Conservation (phyloP, 176 grass and related monocot species). For the Thalia dealbata region DNA sequence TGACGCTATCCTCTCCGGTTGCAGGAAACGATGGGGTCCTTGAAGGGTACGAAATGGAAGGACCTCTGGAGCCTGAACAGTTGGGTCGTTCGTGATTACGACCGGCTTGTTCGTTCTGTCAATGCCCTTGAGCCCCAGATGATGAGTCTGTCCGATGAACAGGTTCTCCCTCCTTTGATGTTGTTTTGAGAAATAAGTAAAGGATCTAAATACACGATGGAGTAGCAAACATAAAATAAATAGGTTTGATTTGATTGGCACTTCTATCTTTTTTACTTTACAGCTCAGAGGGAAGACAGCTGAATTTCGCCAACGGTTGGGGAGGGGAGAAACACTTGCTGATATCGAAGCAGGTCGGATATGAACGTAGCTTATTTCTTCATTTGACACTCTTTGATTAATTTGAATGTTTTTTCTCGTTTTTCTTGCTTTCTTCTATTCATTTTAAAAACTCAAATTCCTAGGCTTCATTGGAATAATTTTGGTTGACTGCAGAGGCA, state of each 20-base stretch:
- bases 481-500: slow-evolving; percentile 41
- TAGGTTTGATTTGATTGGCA: slow-evolving; percentile 2
- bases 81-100: slow-evolving; percentile 80
- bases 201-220: too few relatives aligned
- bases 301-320: slow-evolving; percentile 56
- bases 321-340: slow-evolving; percentile 58
- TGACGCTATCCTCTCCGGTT: not conserved
- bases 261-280: slow-evolving; percentile 3
- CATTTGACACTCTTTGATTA: not conserved
- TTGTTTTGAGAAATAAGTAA: not conserved
- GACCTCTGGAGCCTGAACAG: slow-evolving; percentile 67
- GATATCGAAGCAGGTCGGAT: slow-evolving; percentile 64
- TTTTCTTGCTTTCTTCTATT: not conserved
- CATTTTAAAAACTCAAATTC: not conserved
- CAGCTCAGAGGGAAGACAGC: slow-evolving; percentile 67
- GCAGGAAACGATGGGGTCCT: slow-evolving; percentile 2
- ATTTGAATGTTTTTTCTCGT: not conserved
- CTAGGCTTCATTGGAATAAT: not conserved
- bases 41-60: slow-evolving; percentile 38
- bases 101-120: slow-evolving; percentile 58
- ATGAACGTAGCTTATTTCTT: not conserved
- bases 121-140: slow-evolving; percentile 48
- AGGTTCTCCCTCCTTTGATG: slow-evolving; percentile 27
- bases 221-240: not conserved
- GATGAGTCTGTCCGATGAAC: slow-evolving; percentile 70